Conservation (phyloP, 768 basidiomycete species). For the Trametes gibbosa region DNA sequence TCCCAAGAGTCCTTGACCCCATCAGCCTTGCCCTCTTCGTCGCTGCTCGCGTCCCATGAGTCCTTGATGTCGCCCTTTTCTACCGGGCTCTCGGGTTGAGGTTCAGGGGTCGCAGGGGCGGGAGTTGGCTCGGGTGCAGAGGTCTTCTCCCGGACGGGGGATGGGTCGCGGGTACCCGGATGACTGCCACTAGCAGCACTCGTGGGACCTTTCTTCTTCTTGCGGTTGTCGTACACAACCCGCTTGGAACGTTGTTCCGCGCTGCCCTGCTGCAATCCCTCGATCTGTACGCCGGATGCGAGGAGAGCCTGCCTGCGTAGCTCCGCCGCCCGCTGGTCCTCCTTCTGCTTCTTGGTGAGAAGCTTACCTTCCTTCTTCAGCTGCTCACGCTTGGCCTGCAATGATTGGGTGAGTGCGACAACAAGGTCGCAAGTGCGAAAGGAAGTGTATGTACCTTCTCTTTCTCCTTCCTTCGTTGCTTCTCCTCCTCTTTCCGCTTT, state of each 20-base stretch:
- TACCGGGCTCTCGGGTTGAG: slow-evolving; percentile 4
- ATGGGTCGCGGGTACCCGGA: slow-evolving; percentile 27
- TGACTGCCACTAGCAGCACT: slow-evolving; percentile 19
- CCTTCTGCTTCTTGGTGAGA: slow-evolving; percentile 97
- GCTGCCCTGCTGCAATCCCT: slow-evolving; percentile 71
- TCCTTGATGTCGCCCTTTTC: slow-evolving; percentile 41
- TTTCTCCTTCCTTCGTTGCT: slow-evolving; percentile 80
- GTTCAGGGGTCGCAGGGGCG: slow-evolving; percentile 14
- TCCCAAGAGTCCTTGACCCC: slow-evolving; percentile 57
- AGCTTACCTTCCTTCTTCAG: slow-evolving; percentile 93
- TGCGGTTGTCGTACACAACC: slow-evolving; percentile 79
- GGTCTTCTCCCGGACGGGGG: slow-evolving; percentile 27
- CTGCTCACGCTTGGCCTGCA: slow-evolving; percentile 81
- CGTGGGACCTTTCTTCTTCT: slow-evolving; percentile 53
- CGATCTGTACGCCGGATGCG: slow-evolving; percentile 85
- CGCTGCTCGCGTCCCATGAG: slow-evolving; percentile 52
- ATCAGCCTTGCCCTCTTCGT: slow-evolving; percentile 37
- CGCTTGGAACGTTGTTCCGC: slow-evolving; percentile 57
- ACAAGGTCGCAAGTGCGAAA: not conserved
- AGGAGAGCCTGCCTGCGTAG: slow-evolving; percentile 87
- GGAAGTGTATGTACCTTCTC: slow-evolving; percentile 58
- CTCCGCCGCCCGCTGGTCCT: slow-evolving; percentile 88
- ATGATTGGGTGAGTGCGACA: not conserved
- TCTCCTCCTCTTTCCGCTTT: slow-evolving; percentile 76
- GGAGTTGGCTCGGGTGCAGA: slow-evolving; percentile 28